Conservation (phyloP, 2,329 filamentous ascomycete species). For the Parafenestella ontariensis region DNA sequence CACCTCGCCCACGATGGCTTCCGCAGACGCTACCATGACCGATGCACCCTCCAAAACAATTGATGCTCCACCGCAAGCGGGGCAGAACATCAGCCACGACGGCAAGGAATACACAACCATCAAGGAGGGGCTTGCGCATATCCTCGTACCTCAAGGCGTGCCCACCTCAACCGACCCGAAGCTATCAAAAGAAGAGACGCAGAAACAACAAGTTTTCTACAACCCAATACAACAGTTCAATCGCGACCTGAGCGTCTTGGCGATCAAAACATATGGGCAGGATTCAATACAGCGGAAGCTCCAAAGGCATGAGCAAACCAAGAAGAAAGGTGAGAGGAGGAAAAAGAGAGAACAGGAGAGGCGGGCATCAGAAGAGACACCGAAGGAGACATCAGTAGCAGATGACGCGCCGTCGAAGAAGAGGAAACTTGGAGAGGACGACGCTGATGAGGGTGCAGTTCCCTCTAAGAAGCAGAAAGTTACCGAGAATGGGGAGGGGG, state of each 20-base stretch:
- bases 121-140: conserved; percentile 72
- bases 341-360: conserved; percentile 27
- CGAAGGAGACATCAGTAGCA: not conserved
- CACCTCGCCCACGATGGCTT: conserved; percentile 24
- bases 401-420: conserved; percentile 28
- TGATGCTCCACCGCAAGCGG: conserved; percentile 35
- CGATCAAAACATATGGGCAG: conserved; percentile 87
- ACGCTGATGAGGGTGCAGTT: conserved; percentile 14
- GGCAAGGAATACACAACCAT: conserved; percentile 66
- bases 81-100: conserved; percentile 51
- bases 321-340: conserved; percentile 36
- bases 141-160: conserved; percentile 65
- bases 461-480: conserved; percentile 37
- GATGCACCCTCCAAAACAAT: conserved; percentile 27
- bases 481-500: conserved; percentile 19
- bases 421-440: conserved; percentile 30
- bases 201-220: conserved; percentile 86
- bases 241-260: conserved; percentile 89
- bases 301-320: conserved; percentile 52
- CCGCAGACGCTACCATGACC: conserved; percentile 17
- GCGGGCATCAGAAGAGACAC: conserved; percentile 6
- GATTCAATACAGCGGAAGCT: conserved; percentile 62
- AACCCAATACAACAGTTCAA: conserved; percentile 99
- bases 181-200: conserved; percentile 58
- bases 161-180: conserved; percentile 58